These are phyloP conservation scores for Durusdinium trenchii DNA, from an alignment of 73 alveolate genomes.

Conservation along the genomic window DNA sequence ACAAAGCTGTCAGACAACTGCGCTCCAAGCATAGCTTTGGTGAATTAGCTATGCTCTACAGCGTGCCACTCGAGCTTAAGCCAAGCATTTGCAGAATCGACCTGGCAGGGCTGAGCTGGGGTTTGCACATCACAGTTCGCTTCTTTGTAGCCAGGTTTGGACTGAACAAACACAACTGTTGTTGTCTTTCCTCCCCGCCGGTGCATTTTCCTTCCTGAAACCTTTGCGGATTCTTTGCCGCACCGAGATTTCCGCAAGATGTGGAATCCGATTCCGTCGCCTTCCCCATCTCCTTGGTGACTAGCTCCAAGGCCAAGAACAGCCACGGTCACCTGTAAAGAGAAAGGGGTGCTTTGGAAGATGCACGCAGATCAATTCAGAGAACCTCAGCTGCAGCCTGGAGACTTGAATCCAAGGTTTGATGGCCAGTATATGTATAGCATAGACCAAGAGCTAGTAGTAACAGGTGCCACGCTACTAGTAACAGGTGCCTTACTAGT, in stretches of 20 bases:
- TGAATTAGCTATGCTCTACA: constrained; percentile 88
- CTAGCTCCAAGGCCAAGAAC: constrained; percentile 53
- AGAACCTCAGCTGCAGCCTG: constrained; percentile 39
- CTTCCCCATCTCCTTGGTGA: no score
- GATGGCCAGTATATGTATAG: no score
- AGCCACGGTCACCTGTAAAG: constrained; percentile 91
- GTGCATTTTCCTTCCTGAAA: no score
- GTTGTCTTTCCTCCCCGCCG: no score
- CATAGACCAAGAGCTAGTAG: no score
- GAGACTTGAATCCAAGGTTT: no score
- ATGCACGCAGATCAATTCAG: constrained; percentile 90
- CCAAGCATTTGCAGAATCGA: neutral
- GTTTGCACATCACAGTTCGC: neutral
- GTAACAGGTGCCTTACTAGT: neutral
- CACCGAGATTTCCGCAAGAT: neutral
- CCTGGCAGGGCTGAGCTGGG: neutral
- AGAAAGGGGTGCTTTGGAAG: constrained; percentile 88
- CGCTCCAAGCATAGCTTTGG: constrained; percentile 91
- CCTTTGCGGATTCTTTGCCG: neutral
- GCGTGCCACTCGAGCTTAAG: constrained; percentile 41
- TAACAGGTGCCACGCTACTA: no score
- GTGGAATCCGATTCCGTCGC: no score
- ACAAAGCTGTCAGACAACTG: constrained; percentile 73
- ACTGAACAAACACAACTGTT: neutral
- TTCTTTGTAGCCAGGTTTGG: no score